Conservation (phyloP, 352 stramenopile genomes). For the Pythium diclinum region DNA sequence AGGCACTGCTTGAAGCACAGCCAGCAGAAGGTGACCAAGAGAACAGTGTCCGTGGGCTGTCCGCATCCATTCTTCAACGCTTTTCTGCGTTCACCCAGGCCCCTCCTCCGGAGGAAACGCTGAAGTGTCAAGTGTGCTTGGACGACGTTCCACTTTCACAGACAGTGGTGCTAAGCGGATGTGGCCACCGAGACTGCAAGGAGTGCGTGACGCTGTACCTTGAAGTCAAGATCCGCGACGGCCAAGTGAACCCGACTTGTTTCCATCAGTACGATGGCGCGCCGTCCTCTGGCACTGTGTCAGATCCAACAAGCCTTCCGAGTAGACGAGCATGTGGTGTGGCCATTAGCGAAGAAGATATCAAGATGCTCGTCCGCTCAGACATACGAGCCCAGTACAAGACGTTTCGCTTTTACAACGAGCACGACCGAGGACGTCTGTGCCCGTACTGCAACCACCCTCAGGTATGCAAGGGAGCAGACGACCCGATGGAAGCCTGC, state of each 20-base stretch:
- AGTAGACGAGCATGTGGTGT: constrained; percentile 26
- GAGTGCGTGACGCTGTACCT: constrained; percentile 51
- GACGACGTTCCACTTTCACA: constrained; percentile 40
- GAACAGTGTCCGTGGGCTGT: background rate
- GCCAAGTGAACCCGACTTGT: constrained; percentile 66
- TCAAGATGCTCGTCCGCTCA: constrained; percentile 38
- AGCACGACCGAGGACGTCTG: constrained; percentile 54
- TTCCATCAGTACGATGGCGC: constrained; percentile 35
- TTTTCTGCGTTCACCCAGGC: background rate
- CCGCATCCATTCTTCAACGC: constrained; percentile 3
- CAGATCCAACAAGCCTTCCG: too few relatives aligned
- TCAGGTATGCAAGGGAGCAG: constrained; percentile 45
- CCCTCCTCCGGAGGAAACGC: constrained; percentile 32
- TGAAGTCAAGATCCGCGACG: constrained; percentile 60
- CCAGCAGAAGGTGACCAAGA: background rate
- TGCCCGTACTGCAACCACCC: constrained; percentile 59
- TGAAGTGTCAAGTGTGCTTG: constrained; percentile 70
- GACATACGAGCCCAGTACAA: constrained; percentile 64
- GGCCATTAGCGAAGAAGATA: constrained; percentile 41
- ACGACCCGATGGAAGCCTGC: constrained; percentile 42
- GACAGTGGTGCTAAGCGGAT: constrained; percentile 39
- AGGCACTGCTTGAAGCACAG: background rate
- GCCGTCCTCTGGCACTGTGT: too few relatives aligned
- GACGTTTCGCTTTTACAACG: constrained; percentile 85
- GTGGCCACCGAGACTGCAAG: constrained; percentile 55